Conservation (phyloP, 371 early-diverging fungal genomes). For the Mucor plumbeus region DNA sequence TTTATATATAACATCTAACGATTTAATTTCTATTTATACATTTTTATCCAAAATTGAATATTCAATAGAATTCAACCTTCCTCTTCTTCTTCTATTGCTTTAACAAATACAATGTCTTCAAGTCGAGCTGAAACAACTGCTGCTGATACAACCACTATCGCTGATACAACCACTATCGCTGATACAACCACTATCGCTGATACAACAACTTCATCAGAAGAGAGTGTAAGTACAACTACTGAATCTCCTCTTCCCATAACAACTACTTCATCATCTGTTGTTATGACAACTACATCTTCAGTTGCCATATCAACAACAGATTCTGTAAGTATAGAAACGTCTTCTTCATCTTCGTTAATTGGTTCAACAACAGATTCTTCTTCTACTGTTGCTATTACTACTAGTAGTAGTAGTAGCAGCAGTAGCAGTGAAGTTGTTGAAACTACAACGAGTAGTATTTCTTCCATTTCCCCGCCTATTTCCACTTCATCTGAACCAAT, state of each 20-base stretch:
- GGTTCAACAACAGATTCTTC: neutral
- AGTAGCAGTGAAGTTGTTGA: neutral
- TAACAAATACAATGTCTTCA: constrained; percentile 18
- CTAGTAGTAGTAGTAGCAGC: too few relatives aligned
- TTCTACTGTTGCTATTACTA: neutral
- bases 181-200: constrained; percentile 7
- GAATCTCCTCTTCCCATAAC: neutral
- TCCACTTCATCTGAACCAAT: constrained; percentile 6
- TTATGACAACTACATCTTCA: neutral
- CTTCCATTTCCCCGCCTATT: neutral
- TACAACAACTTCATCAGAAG: constrained; percentile 12
- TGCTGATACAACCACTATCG: too few relatives aligned
- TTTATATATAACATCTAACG: constrained; percentile 8
- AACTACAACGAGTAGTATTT: neutral
- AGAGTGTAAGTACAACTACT: neutral
- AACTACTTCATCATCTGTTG: constrained; percentile 4
- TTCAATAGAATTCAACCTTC: constrained; percentile 10
- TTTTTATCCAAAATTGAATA: constrained; percentile 7
- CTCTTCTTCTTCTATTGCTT: constrained; percentile 13
- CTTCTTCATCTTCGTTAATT: neutral
- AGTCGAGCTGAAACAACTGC: neutral
- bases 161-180: too few relatives aligned
- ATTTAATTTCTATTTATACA: constrained; percentile 20
- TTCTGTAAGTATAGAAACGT: neutral
- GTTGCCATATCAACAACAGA: constrained; percentile 9